Base-by-base conservation (phyloP, 2,329 filamentous ascomycete species). In the Fusarium goolgardi region DNA sequence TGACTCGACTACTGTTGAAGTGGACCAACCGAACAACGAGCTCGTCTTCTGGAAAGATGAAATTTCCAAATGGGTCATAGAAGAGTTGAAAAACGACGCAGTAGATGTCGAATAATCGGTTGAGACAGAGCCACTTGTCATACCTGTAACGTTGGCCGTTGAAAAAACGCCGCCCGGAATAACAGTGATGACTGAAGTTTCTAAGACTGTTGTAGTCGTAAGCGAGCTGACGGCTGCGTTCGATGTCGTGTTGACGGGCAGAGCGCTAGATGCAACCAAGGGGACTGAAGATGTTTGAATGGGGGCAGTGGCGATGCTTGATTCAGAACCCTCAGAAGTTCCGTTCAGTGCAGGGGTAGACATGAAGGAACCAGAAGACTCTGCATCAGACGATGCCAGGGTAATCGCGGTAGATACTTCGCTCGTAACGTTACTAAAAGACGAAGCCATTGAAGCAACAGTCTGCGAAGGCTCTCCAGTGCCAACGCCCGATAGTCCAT, bases 141-240 rank as follows among this genome's bases (percentile, higher is more conserved):
- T 32, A 11, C 34, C 20, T 12, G 50, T 65, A 21, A 25, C 15
- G 20, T 59, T 68, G 3, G 43, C 31, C 12, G 71, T 60, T 27
- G 57, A 63, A 6, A 50, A 39, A 25, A 64, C 23, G 11, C 50
- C 59, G 3, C 70, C 70, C 6, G 71, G 63, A 13, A 57, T 59
- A 12, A 71, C 47, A 13, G 71, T 73, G 10, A 71, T 47, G 21
- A 70, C 20, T 10, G 65, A 70, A 3, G 56, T 59, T 13, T 63
- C 52, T 27, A 58, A 59, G 9, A 57, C 18, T 20, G 67, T 72
- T 32, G 59, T 43, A 29, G 69, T 47, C 6, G 51, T 59, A 4
- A 57, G 41, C 2, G 54, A 61, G 13, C 13, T 31, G 20, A 21
- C 46, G 32, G 27, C 35, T 37, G n/a, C 39, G 20, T 21, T 37